Evolutionary conservation across 148 eudicot genomes (phyloP), one percentile per base, ranked within the genome.

Genomic region (Drosera capensis): DNA sequence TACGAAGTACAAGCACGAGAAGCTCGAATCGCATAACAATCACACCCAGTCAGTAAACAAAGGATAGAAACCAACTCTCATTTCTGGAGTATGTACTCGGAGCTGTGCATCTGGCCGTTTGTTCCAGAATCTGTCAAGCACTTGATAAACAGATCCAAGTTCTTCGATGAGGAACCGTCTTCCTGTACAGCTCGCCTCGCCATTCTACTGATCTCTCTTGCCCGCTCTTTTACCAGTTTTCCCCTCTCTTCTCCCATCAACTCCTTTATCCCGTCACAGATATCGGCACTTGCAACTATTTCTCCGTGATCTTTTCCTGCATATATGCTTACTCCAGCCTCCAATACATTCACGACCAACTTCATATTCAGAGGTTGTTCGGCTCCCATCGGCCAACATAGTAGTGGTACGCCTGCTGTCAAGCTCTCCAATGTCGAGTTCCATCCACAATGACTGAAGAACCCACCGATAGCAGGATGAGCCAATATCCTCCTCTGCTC

Each of bases 361-460:
- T 55, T 64, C 6, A 50, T 62, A 8, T 69, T 69, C 42, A 58
- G 46, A 1, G 22, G 19, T 41, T 69, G 74, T 29, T 69, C 74
- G 0, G 70, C 66, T 0, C 41, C 55, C 54, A 64, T 53, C 0
- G 74, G 62, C 69, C 74, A 69, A 2, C 48, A 46, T 48, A 69
- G 18, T 14, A 64, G 12, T 0, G 74, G 70, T 30, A 45, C 63
- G 2, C 56, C 72, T 16, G 23, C 28, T 2, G 72, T 49, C 45
- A 62, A 25, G 43, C 68, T 62, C 49, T 68, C 72, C 12, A 68
- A 12, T 20, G 49, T 51, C 12, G 67, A 62, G 39, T 62, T 62
- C 67, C 67, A 62, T 0, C 67, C 61, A 1, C 72, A 56, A 8
- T 62, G 72, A 52, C 59, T 67, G 8, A 67, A 13, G 49, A 67